Conservation (phyloP, 1,284 basidiomycete genomes). For the Naganishia sp. region DNA sequence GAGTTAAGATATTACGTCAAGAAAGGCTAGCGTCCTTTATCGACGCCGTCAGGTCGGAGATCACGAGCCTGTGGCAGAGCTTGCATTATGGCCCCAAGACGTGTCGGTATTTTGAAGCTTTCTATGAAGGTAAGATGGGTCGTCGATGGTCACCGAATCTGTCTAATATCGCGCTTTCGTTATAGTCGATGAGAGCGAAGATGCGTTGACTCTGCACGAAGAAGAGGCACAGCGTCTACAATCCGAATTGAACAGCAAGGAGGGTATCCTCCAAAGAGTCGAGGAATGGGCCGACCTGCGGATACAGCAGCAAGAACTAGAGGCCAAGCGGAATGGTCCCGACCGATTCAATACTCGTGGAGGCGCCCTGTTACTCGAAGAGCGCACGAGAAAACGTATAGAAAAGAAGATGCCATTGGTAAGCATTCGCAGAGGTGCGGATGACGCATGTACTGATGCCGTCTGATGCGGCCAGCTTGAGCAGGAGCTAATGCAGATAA, state of each 20-base stretch:
- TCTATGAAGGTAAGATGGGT: slow-evolving; percentile 68
- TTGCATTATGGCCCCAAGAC: slow-evolving; percentile 83
- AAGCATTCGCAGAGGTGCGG: slow-evolving; percentile 40
- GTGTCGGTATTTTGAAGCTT: slow-evolving; percentile 73
- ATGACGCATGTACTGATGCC: not conserved
- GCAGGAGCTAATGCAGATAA: slow-evolving; percentile 73
- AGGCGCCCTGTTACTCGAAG: slow-evolving; percentile 80
- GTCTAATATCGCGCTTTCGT: not conserved
- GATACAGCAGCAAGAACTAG: slow-evolving; percentile 83
- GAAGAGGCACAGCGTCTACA: slow-evolving; percentile 78
- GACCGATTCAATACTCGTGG: slow-evolving; percentile 58
- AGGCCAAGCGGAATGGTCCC: slow-evolving; percentile 53
- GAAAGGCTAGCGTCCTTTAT: slow-evolving; percentile 87
- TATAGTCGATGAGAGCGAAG: slow-evolving; percentile 58
- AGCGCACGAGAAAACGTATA: slow-evolving; percentile 97
- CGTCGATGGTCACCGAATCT: not conserved
- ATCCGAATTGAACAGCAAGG: slow-evolving; percentile 75
- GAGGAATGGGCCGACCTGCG: slow-evolving; percentile 90
- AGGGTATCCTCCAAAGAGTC: slow-evolving; percentile 72
- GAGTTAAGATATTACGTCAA: slow-evolving; percentile 84
- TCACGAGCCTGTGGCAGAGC: slow-evolving; percentile 78
- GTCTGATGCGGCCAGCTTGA: slow-evolving; percentile 65
- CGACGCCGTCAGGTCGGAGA: slow-evolving; percentile 75
- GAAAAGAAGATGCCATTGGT: slow-evolving; percentile 90
- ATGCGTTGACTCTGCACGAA: slow-evolving; percentile 83